phyloP scores from a whole-genome alignment of 2,329 filamentous ascomycete species.

The Aspergillus novofumigatus region DNA sequence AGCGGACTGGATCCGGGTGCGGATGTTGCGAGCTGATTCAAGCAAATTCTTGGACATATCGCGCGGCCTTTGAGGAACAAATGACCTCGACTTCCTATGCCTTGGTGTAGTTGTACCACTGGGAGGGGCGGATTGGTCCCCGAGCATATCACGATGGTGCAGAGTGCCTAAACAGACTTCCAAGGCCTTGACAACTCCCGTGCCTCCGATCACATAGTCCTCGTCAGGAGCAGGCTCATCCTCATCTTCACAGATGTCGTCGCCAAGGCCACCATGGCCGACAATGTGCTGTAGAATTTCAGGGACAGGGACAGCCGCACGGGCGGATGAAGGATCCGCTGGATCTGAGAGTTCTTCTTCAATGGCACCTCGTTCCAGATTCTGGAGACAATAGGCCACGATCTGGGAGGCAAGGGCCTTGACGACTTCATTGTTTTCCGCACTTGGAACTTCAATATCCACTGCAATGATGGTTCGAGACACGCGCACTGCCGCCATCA shows the following conservation, averaged over 20 bases:
- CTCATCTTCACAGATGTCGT: constrained; percentile 52
- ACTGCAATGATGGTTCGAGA: constrained; percentile 81
- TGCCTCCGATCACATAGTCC: constrained; percentile 93
- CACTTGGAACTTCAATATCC: constrained; percentile 81
- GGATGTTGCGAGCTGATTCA: constrained; percentile 82
- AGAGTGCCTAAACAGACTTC: constrained; percentile 85
- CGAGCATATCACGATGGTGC: constrained; percentile 46
- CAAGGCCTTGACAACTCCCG: constrained; percentile 89
- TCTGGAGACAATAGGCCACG: constrained; percentile 88
- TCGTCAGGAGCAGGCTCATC: constrained; percentile 74
- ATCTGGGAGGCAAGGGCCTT: constrained; percentile 90
- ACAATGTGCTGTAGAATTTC: constrained; percentile 85
- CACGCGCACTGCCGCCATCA: constrained; percentile 81
- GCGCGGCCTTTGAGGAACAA: constrained; percentile 65
- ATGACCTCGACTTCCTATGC: constrained; percentile 46
- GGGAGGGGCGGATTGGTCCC: constrained; percentile 38
- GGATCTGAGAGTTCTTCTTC: constrained; percentile 50
- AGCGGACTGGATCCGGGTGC: constrained; percentile 75
- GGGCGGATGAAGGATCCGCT: constrained; percentile 44
- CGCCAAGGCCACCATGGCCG: constrained; percentile 57
- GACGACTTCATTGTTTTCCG: constrained; percentile 81
- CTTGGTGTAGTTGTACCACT: constrained; percentile 55
- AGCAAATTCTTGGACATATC: constrained; percentile 92
- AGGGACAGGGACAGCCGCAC: constrained; percentile 58
- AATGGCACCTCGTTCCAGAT: constrained; percentile 76